Base-by-base conservation (phyloP, 1,284 basidiomycete genomes). In the Hymenochaete sp. region DNA sequence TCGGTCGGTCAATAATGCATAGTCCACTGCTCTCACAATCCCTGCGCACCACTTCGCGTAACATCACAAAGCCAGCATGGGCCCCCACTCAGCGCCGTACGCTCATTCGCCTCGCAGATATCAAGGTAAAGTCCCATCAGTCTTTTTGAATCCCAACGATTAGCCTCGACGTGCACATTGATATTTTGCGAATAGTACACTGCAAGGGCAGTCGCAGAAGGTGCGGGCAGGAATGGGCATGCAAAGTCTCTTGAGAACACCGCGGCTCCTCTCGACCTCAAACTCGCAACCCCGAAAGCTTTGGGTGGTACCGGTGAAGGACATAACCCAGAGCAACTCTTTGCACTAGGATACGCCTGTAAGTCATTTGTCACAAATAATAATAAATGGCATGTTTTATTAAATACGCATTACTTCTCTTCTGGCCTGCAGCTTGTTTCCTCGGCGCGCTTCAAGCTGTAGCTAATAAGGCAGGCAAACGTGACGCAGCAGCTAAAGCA, bases 351-450 rank as follows among this genome's bases (percentile, higher is more conserved):
- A 13, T 80, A 80, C 49, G 62, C 68, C 24, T 66, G 69, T 70
- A 53, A 37, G 65, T 52, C 3, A 11, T 3, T 49, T 62, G 64
- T 33, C 42, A n/a, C 5, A 19, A 6, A 19, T 16, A 35, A 5
- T 5, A 19, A 16, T n/a, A 35, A 8, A n/a, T 5, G 6, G 5
- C 13, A 16, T 35, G 14, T 35, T 6, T 35, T 19, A 16, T 35
- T n/a, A 16, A 8, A 35, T 35, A 19, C 13, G 14, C 21, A 35
- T n/a, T n/a, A n/a, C n/a, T n/a, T n/a, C n/a, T n/a, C n/a, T n/a
- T n/a, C n/a, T n/a, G n/a, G n/a, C n/a, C n/a, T n/a, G n/a, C n/a
- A 82, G 82, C 78, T 1, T 85, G 82, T 56, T 75, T 84, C 60
- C 67, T 84, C 3, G 77, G 78, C 3, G 79, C 82, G 2, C 61